Evolutionary conservation across 331 rosid species (phyloP).

Genomic region (Spiraea crenata): DNA sequence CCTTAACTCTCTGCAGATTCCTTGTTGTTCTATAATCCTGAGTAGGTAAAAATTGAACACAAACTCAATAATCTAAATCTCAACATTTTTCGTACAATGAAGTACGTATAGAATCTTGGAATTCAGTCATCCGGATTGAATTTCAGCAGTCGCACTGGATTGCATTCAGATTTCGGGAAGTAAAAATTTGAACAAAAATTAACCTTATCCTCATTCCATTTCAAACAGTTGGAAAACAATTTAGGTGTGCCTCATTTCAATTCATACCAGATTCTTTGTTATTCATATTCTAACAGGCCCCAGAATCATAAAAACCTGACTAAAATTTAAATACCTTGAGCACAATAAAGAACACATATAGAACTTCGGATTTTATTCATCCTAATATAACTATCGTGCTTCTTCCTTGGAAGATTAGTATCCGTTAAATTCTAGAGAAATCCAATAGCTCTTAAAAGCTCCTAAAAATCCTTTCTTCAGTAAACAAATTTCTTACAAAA

Average conservation of each 20-base stretch:
- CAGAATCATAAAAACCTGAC: background rate
- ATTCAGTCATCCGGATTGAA: background rate
- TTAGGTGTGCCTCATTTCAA: too few species aligned
- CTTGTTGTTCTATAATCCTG: background rate
- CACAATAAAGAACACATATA: background rate
- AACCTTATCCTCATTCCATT: background rate
- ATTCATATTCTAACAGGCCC: too few species aligned
- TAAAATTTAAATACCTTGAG: background rate
- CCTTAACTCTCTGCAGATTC: too few species aligned
- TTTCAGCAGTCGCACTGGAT: background rate
- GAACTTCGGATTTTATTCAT: background rate
- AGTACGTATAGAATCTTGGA: background rate
- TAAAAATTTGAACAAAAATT: background rate
- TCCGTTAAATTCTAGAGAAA: background rate
- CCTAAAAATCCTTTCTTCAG: background rate
- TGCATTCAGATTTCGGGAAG: background rate
- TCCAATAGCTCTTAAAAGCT: background rate
- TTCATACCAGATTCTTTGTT: too few species aligned
- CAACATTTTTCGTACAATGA: background rate
- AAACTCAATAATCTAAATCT: background rate
- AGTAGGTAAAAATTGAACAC: background rate
- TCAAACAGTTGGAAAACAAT: too few species aligned
- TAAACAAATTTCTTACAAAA: background rate
- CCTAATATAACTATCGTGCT: background rate
- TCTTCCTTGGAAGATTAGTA: background rate